Base-by-base conservation (phyloP, 148 eudicot species). In the Agrostemma githago region DNA sequence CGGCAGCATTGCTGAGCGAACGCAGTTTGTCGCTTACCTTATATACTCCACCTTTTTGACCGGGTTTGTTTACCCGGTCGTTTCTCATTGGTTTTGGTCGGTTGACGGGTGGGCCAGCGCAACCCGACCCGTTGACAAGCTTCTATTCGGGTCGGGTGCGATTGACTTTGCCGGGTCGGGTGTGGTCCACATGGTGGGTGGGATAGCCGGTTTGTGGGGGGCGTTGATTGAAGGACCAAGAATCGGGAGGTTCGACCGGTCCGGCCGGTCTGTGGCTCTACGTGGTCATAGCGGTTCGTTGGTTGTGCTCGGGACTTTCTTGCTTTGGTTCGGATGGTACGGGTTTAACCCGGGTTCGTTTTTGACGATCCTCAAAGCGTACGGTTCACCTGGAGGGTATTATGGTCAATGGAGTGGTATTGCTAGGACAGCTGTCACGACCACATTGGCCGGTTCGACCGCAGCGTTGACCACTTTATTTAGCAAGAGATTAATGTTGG, bases 321-420 rank as follows among this genome's bases (percentile, higher is more conserved):
- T 88, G 72, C 76, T 88, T 2, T 85, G 88, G 88, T 85, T 85
- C 74, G 88, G 88, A 0, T 85, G 88, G 88, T 85, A 83, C 41
- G 90, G 90, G 20, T 87, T 87, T 72, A 87, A 87, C 73, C 87
- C 90, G 1, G 91, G 91, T 63, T 88, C 91, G 0, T 88, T 88
- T 67, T 67, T 80, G 54, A 80, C 83, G 8, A 88, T 88, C 16
- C 21, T 82, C 15, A 82, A 73, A 41, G 68, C 87, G 15, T 88
- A 85, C 60, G 80, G 77, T 0, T 12, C 37, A 1, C 74, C 85
- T 0, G 85, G 83, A 2, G 38, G 78, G 61, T 83, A 69, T 71
- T 85, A 85, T 44, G 88, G 88, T 40, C 88, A 88, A 80, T 88
- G 91, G 91, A 88, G 87, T n/a, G 89, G 83, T 0, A 72, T 88